Percentiles rank a stretch among this genome's conserved stretches.
These are phyloP conservation scores for Aureobasidium sp. DNA, from an alignment of 2,329 filamentous ascomycete species.

Conservation along the genomic window DNA sequence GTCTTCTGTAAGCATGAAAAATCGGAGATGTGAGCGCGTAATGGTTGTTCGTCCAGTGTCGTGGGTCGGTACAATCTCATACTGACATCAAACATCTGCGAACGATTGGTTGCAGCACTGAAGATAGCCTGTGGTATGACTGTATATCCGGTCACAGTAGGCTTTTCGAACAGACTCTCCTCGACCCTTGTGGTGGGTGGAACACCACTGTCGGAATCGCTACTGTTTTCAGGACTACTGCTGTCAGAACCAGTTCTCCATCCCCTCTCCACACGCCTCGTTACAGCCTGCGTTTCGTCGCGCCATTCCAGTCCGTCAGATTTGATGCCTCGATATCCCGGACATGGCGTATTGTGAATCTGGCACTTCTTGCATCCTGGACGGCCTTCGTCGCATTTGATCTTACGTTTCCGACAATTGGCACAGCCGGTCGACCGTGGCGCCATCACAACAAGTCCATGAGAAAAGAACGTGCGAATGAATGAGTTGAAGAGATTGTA, in stretches of 20 bases:
- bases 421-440: conserved; percentile 27
- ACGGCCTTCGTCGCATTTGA: conserved; percentile 27
- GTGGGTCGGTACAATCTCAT: conserved; percentile 27
- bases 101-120: conserved; percentile 17
- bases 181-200: neutral
- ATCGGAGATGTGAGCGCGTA: conserved; percentile 7
- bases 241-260: neutral
- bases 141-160: neutral
- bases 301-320: conserved; percentile 24
- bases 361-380: conserved; percentile 27
- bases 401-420: conserved; percentile 28
- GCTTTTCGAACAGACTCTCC: neutral
- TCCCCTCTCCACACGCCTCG: conserved; percentile 3
- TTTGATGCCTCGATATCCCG: conserved; percentile 25
- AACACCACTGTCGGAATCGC: neutral
- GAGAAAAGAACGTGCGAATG: neutral
- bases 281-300: conserved; percentile 23
- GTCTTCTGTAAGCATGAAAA: conserved; percentile 1
- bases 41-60: conserved; percentile 6
- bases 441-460: conserved; percentile 22
- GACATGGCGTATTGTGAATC: conserved; percentile 27
- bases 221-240: neutral
- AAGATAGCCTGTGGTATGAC: conserved; percentile 4
- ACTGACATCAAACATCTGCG: conserved; percentile 24
- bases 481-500: neutral